Base-by-base conservation (phyloP, 768 basidiomycete genomes). In the Phlegmacium glaucopus region DNA sequence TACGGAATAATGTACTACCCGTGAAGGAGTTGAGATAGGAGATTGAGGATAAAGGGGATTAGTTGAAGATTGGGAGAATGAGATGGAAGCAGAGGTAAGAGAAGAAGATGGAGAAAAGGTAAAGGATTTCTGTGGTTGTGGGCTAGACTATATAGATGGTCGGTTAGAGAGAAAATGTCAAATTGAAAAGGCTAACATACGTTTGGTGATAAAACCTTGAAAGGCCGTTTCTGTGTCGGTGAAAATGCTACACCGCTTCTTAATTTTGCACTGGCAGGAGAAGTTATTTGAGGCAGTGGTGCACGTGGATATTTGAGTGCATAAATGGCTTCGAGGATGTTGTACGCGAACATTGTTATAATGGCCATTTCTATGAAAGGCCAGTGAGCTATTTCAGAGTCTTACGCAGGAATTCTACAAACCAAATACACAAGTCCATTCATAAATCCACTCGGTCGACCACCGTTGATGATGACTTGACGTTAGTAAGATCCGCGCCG, bases 251-350 rank as follows among this genome's bases (percentile, higher is more conserved):
- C 44, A 39, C 60, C 58, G 8, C 56, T 39, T 10, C 6, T 11
- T 1, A 53, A 49, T 45, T 65, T 68, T 39, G 66, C 32, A 45
- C 62, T 66, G 8, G 58, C 56, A 15, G 70, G 69, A 11, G 73
- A 68, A 1, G 62, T 47, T 3, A 63, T 45, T 11, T 67, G 61
- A 3, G 71, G 64, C 2, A 64, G 57, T 2, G 69, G 63, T 17
- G 63, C 50, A 15, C 71, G 68, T n/a, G 76, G 76, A 44, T 72
- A 77, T 27, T 67, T 70, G 16, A 77, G 54, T 0, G 74, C 74
- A 48, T 70, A 72, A 2, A 61, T 41, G 1, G 63, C 67, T 53
- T 76, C 68, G 27, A 74, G 32, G 47, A 76, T 60, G 44, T 77
- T 77, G 40, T 72, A 67, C 18, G 56, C 52, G 44, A 73, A 62